phyloP scores from a whole-genome alignment of 768 basidiomycete genomes.

The Lyophyllum semitale region DNA sequence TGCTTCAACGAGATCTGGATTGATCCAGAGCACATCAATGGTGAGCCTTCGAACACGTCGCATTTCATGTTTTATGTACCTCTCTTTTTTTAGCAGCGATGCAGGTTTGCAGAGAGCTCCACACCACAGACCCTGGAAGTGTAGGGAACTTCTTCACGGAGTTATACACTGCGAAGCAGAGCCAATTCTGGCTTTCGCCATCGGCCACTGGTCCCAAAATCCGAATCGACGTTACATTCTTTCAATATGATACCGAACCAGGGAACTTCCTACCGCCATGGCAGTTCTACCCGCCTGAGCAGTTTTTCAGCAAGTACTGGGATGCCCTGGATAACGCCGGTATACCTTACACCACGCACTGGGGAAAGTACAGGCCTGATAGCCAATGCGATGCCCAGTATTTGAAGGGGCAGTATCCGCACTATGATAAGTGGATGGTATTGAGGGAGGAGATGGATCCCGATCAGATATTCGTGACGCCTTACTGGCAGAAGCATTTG shows the following conservation, averaged over 20 bases:
- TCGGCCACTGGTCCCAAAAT: background rate
- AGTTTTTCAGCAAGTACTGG: conserved; percentile 4
- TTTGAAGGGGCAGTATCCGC: background rate
- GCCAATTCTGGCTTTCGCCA: conserved; percentile 8
- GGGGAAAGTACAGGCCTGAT: conserved; percentile 4
- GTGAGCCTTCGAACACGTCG: background rate
- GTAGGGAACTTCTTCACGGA: background rate
- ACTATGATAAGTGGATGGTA: conserved; percentile 7
- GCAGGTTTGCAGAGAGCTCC: background rate
- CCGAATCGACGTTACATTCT: conserved; percentile 1
- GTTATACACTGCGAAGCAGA: background rate
- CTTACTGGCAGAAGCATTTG: conserved; percentile 7
- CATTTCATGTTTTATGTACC: background rate
- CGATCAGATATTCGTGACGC: conserved; percentile 2
- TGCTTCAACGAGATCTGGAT: conserved; percentile 1
- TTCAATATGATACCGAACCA: conserved; percentile 1
- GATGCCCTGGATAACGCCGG: background rate
- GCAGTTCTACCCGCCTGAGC: conserved; percentile 1
- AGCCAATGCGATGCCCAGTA: background rate
- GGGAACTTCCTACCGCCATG: conserved; percentile 1
- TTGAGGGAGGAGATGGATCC: conserved; percentile 4
- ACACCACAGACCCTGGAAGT: background rate
- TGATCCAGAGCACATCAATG: background rate
- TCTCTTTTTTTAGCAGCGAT: background rate
- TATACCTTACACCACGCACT: conserved; percentile 2